phyloP scores from a whole-genome alignment of 2,329 filamentous ascomycete genomes.

The Didymosphaeria variabile region DNA sequence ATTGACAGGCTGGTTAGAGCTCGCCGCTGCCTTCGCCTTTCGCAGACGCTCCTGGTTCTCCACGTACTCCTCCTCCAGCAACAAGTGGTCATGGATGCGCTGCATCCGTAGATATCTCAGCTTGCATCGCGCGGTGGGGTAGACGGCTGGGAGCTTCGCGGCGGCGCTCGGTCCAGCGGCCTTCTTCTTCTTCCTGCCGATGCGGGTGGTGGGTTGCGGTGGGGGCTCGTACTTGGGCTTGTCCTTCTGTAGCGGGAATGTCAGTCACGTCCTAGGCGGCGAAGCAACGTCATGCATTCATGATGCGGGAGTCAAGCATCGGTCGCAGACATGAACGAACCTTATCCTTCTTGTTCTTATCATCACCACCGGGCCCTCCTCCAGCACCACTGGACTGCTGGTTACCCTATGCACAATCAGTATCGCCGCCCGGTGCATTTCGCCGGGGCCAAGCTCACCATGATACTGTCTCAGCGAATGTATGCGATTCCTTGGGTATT shows the following conservation, averaged over 20 bases:
- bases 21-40: slow-evolving; percentile 80
- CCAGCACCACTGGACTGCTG: slow-evolving; percentile 89
- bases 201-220: slow-evolving; percentile 92
- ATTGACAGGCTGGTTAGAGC: slow-evolving; percentile 65
- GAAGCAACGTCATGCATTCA: slow-evolving; percentile 17
- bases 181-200: slow-evolving; percentile 99
- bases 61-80: slow-evolving; percentile 98
- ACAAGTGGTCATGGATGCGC: slow-evolving; percentile 94
- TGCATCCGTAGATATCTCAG: slow-evolving; percentile 97
- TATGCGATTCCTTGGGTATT: neutral
- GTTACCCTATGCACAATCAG: slow-evolving; percentile 69
- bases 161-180: slow-evolving; percentile 90
- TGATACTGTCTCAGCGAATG: slow-evolving; percentile 35
- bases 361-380: slow-evolving; percentile 73
- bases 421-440: slow-evolving; percentile 45
- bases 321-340: slow-evolving; percentile 34
- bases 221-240: slow-evolving; percentile 99
- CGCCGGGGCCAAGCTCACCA: slow-evolving; percentile 41
- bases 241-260: slow-evolving; percentile 74
- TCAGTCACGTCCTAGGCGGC: slow-evolving; percentile 26
- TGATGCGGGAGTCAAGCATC: neutral
- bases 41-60: slow-evolving; percentile 97
- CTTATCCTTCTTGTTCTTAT: slow-evolving; percentile 89
- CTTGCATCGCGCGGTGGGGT: slow-evolving; percentile 96
- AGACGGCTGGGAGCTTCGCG: slow-evolving; percentile 92